Evolutionary conservation across 768 basidiomycete genomes (phyloP), one percentile per base, ranked within the genome.

Genomic region (Calocera cornea): DNA sequence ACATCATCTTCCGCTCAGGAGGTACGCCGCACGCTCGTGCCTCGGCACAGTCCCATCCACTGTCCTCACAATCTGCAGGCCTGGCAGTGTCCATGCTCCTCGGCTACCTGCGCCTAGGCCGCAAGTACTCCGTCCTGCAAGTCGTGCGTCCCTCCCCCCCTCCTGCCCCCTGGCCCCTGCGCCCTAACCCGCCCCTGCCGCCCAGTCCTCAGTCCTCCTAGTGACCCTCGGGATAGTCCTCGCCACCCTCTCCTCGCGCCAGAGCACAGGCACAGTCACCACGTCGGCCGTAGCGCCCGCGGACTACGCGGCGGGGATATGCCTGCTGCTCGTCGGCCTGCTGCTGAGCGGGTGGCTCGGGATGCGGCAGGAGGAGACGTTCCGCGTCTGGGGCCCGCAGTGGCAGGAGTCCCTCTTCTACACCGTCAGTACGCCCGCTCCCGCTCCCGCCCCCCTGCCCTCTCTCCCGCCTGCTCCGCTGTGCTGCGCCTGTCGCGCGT

Each of bases 341-440:
- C 74, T 91, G 60, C 80, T 89, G 65, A 86, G 86, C 0, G 88
- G 85, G 0, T 75, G 84, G 3, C 80, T 90, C 47, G 92, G 92
- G 1, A 73, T 88, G 29, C 77, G 89, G 40, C 90, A 92, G 79
- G 90, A 92, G 74, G 79, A 79, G 66, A 91, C 89, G 8, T 94
- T 89, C 74, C 79, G 76, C 66, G 80, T 76, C 49, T 90, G 90
- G 70, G 90, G 90, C 0, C 86, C 87, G 0, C 84, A 82, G 44
- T 94, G 92, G 92, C 84, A 82, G 71, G 92, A 92, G 75, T 87
- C 86, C 1, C 80, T 92, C 1, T 92, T 94, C 73, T 94, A 92
- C 74, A 89, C 87, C 34, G 90, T 92, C 73, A 60, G 82, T 69
- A 68, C 14, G 40, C 50, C 49, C 67, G 31, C n/a, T 24, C 33